phyloP scores from a whole-genome alignment of 1,284 basidiomycete genomes.

The Cutaneotrichosporon spelunceum region DNA sequence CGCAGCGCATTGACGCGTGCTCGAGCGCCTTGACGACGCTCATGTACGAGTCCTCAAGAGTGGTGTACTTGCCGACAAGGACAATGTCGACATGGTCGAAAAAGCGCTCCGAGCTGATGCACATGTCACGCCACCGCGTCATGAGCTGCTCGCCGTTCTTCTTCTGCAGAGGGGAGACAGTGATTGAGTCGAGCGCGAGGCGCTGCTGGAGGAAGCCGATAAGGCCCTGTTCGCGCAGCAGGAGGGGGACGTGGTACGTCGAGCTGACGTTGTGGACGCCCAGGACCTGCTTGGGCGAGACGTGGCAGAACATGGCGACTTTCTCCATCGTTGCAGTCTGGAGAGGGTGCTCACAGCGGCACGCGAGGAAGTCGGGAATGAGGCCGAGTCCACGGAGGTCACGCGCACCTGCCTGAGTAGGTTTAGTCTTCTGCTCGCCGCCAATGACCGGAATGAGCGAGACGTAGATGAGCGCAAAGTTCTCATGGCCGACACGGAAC shows the following conservation, averaged over 20 bases:
- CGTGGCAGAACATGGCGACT: slow-evolving; percentile 99
- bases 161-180: slow-evolving; percentile 59
- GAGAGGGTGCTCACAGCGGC: slow-evolving; percentile 68
- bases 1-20: slow-evolving; percentile 90
- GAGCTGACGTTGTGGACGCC: slow-evolving; percentile 96
- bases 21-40: slow-evolving; percentile 95
- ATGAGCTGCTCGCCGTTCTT: slow-evolving; percentile 65
- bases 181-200: slow-evolving; percentile 66
- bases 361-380: slow-evolving; percentile 92
- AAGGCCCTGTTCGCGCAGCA: slow-evolving; percentile 89
- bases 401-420: slow-evolving; percentile 94
- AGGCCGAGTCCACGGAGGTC: slow-evolving; percentile 90
- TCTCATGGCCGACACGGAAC: slow-evolving; percentile 94
- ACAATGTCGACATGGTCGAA: slow-evolving; percentile 88
- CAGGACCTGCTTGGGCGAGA: slow-evolving; percentile 86
- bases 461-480: slow-evolving; percentile 97
- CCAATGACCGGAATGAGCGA: slow-evolving; percentile 98
- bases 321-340: slow-evolving; percentile 85
- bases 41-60: slow-evolving; percentile 98
- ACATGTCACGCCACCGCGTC: slow-evolving; percentile 77
- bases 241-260: slow-evolving; percentile 94
- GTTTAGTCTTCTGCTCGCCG: slow-evolving; percentile 99
- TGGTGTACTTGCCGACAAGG: slow-evolving; percentile 96
- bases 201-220: slow-evolving; percentile 78
- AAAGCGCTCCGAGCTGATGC: slow-evolving; percentile 81